Evolutionary conservation across 805 yeast genomes (phyloP).

Genomic region (Yamadazyma nakazawae): DNA sequence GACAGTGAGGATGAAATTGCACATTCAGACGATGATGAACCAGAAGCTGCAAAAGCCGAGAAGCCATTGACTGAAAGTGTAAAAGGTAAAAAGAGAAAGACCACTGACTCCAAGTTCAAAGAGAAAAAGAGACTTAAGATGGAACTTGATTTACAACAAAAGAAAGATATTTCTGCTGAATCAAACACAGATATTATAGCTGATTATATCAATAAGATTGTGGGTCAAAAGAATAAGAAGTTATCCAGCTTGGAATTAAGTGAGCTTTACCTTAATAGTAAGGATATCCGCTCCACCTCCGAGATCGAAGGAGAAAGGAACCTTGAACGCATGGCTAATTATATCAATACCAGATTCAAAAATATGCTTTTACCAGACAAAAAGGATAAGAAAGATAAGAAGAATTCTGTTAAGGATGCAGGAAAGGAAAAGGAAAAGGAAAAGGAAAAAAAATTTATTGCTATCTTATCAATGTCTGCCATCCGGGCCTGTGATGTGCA

Average conservation of each 20-base stretch:
- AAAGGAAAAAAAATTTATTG: constrained; percentile 39
- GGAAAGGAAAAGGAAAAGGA: constrained; percentile 24
- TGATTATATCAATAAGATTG: constrained; percentile 60
- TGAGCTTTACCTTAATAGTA: constrained; percentile 57
- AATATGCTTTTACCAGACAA: constrained; percentile 41
- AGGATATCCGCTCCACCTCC: constrained; percentile 59
- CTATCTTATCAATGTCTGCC: constrained; percentile 70
- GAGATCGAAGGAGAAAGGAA: constrained; percentile 51
- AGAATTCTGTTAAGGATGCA: constrained; percentile 14
- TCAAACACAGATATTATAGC: constrained; percentile 56
- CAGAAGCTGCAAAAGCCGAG: constrained; percentile 4
- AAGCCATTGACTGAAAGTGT: background rate
- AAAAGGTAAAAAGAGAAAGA: constrained; percentile 17
- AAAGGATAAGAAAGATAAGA: constrained; percentile 14
- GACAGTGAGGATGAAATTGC: constrained; percentile 23
- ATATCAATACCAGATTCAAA: constrained; percentile 49
- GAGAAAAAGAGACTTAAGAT: constrained; percentile 65
- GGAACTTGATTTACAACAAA: constrained; percentile 60
- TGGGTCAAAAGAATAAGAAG: constrained; percentile 60
- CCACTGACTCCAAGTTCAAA: constrained; percentile 44
- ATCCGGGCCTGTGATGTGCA: constrained; percentile 83
- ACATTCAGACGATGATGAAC: constrained; percentile 11
- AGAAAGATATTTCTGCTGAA: constrained; percentile 51
- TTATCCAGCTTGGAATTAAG: constrained; percentile 72
- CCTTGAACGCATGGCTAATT: constrained; percentile 54